Base-by-base conservation (phyloP, 1,139 yeast species). In the Yamadazyma oceani region DNA sequence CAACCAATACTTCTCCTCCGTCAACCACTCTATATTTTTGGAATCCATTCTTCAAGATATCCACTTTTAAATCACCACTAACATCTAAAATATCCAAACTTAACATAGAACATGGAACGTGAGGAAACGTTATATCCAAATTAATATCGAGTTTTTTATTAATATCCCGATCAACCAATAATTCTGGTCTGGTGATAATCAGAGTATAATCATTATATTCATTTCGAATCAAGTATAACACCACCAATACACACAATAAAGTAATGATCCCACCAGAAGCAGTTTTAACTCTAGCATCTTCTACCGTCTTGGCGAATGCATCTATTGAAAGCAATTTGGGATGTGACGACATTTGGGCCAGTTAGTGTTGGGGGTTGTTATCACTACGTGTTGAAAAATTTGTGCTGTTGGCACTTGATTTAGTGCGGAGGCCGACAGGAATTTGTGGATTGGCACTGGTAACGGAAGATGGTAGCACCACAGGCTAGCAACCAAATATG, bases 281-380 rank as follows among this genome's bases (percentile, higher is more conserved):
- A 2, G 98, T 92, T 48, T 85, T 80, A 43, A 92, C 80, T 40
- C 87, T 75, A 5, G 96, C 95, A 59, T 92, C 98, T 53, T 90
- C 97, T 32, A 87, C 90, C 5, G 97, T 88, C 62, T 89, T 90
- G 24, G 96, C 82, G 62, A 92, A 92, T 10, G 95, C 96, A 62
- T 92, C 98, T 44, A 85, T 70, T 30, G 82, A 77, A 39, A 85
- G 66, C 46, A 87, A 67, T 43, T 68, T 66, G 16, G 80, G 77
- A 49, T 66, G 69, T 5, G 65, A 49, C 26, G 60, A 49, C 66
- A 61, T 61, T 13, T 9, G 9, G n/a, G n/a, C n/a, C n/a, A n/a
- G n/a, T n/a, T n/a, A n/a, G n/a, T n/a, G n/a, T n/a, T 9, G 12
- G 27, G 16, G 19, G 19, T 11, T 26, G n/a, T 31, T 15, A 19